Evolutionary conservation across 768 basidiomycete species (phyloP).

Genomic region (Trametes cingulata): DNA sequence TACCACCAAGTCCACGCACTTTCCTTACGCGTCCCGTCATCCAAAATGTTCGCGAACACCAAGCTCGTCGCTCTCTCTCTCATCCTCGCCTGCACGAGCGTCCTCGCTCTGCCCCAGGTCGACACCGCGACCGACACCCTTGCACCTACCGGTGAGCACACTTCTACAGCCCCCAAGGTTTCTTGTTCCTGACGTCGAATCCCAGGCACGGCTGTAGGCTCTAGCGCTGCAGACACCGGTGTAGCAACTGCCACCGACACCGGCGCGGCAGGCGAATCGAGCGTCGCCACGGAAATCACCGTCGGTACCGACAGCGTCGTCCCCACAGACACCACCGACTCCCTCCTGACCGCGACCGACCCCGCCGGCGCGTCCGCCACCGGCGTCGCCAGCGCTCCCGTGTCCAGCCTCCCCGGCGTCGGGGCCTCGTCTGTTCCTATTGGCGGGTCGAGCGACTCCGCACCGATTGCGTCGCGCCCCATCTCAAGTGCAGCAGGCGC

Average conservation of each 20-base stretch:
- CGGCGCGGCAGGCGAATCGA: neutral
- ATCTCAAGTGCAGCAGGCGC: neutral
- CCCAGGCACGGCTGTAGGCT: neutral
- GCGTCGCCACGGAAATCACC: neutral
- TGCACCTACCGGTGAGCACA: neutral
- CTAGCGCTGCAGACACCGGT: neutral
- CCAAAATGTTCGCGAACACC: constrained; percentile 13
- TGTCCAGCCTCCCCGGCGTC: neutral
- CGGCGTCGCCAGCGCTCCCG: neutral
- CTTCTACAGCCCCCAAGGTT: no score
- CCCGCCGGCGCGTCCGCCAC: neutral
- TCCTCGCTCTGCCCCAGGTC: constrained; percentile 1
- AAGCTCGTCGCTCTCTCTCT: constrained; percentile 17
- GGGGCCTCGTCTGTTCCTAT: neutral
- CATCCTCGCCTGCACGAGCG: constrained; percentile 2
- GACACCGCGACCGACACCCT: neutral
- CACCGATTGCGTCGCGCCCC: neutral
- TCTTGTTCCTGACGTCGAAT: neutral
- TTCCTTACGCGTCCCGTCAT: neutral
- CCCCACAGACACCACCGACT: neutral
- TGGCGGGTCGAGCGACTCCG: neutral
- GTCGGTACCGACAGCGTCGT: neutral
- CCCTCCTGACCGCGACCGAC: neutral
- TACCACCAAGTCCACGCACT: neutral
- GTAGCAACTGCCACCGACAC: neutral